A percentile compares a stretch with the other conserved stretches of the same genome.
These are phyloP conservation scores for Trifolium dubium DNA, from an alignment of 306 rosid genomes.

Conservation along the genomic window DNA sequence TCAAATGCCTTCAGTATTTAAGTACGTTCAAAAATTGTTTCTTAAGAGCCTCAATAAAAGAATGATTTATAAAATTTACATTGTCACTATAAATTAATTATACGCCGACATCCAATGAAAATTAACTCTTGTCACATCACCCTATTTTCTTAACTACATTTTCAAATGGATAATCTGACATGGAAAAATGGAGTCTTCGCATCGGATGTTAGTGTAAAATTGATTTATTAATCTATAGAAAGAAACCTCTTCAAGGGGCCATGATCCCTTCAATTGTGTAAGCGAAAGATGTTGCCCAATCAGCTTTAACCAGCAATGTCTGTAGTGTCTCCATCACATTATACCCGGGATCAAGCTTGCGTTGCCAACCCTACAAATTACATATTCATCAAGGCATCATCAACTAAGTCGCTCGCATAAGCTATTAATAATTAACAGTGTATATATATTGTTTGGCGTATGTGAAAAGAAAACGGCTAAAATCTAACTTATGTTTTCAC, in stretches of 20 bases:
- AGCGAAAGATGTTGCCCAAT: conserved; percentile 92
- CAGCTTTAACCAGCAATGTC: conserved; percentile 84
- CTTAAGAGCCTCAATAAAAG: conserved; percentile 36
- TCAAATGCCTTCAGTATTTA: background rate
- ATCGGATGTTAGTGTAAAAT: no score
- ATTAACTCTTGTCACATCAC: no score
- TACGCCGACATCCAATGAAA: no score
- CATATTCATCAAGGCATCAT: conserved; percentile 23
- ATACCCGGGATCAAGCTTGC: conserved; percentile 91
- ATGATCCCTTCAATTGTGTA: conserved; percentile 91
- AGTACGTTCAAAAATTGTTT: conserved; percentile 60
- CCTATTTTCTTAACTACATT: no score
- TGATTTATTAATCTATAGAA: background rate
- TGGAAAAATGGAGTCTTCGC: no score
- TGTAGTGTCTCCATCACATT: conserved; percentile 93
- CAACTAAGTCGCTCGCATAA: conserved; percentile 16
- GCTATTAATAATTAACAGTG: conserved; percentile 4
- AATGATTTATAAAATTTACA: no score
- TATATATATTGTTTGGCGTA: background rate
- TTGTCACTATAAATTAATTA: no score
- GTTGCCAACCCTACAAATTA: conserved; percentile 90
- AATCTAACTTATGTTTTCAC: conserved; percentile 1
- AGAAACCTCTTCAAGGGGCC: conserved; percentile 74
- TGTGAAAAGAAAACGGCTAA: background rate
- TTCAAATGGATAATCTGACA: no score